Percentiles rank a stretch among this genome's conserved stretches.
Conservation (phyloP, 208 protist species). For the Wallacemonas sp. region DNA sequence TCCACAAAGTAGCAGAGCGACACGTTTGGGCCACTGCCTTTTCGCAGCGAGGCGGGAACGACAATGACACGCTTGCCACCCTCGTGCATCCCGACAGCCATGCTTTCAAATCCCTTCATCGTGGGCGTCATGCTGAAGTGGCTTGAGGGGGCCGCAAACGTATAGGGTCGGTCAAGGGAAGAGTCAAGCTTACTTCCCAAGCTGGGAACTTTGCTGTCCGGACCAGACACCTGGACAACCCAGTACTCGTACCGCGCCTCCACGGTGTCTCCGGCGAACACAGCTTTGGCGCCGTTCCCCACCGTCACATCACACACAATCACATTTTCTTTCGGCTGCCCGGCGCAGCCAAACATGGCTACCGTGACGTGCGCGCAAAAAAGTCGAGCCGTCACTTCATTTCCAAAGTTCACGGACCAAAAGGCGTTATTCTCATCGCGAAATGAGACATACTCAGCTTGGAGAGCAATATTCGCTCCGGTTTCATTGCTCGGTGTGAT, state of each 20-base stretch:
- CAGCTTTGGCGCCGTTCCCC: conserved; percentile 45
- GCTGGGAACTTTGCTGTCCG: conserved; percentile 33
- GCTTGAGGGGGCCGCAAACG: conserved; percentile 54
- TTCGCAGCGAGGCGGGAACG: conserved; percentile 46
- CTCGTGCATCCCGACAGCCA: conserved; percentile 72
- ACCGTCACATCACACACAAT: conserved; percentile 47
- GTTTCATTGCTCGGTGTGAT: conserved; percentile 74
- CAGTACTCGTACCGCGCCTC: conserved; percentile 58
- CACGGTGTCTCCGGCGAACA: conserved; percentile 60
- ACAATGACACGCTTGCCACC: conserved; percentile 59
- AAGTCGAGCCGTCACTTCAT: conserved; percentile 38
- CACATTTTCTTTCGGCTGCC: conserved; percentile 56
- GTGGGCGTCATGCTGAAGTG: conserved; percentile 50
- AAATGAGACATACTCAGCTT: conserved; percentile 68
- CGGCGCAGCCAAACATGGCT: conserved; percentile 71
- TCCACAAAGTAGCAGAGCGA: conserved; percentile 68
- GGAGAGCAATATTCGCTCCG: conserved; percentile 52
- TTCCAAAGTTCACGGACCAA: conserved; percentile 70
- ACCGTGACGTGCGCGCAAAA: conserved; percentile 68
- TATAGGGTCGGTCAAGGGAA: conserved; percentile 43
- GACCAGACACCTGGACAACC: conserved; percentile 53
- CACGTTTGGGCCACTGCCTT: conserved; percentile 57
- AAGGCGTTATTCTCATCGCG: conserved; percentile 59
- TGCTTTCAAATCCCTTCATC: conserved; percentile 85
- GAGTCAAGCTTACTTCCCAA: conserved; percentile 71